Percentiles rank a stretch among this genome's conserved stretches.
Evolutionary conservation across 805 yeast genomes (phyloP).

Genomic region (Hanseniaspora mollemarum): DNA sequence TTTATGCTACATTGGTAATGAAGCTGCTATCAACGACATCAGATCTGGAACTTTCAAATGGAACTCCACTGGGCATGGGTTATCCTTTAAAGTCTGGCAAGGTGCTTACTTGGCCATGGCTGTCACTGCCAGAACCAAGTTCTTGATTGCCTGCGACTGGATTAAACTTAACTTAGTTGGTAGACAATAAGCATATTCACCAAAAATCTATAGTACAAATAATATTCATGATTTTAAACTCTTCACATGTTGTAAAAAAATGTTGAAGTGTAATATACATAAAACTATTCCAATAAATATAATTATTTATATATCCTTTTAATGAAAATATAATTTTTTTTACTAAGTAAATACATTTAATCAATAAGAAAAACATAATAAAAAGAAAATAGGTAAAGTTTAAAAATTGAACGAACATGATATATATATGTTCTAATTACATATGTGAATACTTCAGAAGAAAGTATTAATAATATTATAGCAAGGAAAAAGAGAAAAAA

Average conservation of each 20-base stretch:
- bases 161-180: slow-evolving; percentile 76
- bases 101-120: slow-evolving; percentile 88
- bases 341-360: not conserved
- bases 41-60: slow-evolving; percentile 43
- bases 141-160: slow-evolving; percentile 83
- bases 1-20: slow-evolving; percentile 85
- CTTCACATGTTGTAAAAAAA: not conserved
- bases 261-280: too few relatives aligned
- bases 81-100: slow-evolving; percentile 90
- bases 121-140: slow-evolving; percentile 76
- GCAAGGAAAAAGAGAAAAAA: too few relatives aligned
- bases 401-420: not conserved
- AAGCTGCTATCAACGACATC: slow-evolving; percentile 87
- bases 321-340: not conserved
- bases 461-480: too few relatives aligned
- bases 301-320: not conserved
- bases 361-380: not conserved
- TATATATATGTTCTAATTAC: not conserved
- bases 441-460: too few relatives aligned
- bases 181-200: slow-evolving; percentile 50
- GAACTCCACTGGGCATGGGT: slow-evolving; percentile 61
- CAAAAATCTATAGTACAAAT: not conserved
- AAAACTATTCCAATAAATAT: not conserved
- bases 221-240: not conserved
- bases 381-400: not conserved